Conservation (phyloP, 768 basidiomycete genomes). For the Suillus subaureus region DNA sequence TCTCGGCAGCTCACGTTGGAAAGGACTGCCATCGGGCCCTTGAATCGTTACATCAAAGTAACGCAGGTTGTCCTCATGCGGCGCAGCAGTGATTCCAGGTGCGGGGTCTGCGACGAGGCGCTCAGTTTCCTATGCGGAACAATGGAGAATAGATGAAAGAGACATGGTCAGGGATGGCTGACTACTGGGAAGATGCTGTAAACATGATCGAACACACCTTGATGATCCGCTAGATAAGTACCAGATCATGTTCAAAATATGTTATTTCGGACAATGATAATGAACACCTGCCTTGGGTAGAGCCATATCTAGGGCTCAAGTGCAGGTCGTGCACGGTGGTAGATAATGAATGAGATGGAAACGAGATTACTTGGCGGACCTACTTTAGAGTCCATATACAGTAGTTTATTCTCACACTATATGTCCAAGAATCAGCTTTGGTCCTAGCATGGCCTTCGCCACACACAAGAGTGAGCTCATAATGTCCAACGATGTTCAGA, state of each 20-base stretch:
- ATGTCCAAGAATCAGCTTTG: neutral
- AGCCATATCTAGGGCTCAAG: slow-evolving; percentile 31
- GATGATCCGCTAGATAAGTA: slow-evolving; percentile 48
- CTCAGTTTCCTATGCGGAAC: slow-evolving; percentile 84
- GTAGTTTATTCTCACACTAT: slow-evolving; percentile 22
- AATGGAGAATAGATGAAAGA: slow-evolving; percentile 15
- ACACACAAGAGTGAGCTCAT: slow-evolving; percentile 7
- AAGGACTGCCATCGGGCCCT: slow-evolving; percentile 94
- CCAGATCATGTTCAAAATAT: neutral
- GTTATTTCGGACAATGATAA: slow-evolving; percentile 6
- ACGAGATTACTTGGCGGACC: neutral
- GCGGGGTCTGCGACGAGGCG: slow-evolving; percentile 95
- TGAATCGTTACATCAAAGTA: slow-evolving; percentile 99
- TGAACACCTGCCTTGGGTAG: slow-evolving; percentile 36
- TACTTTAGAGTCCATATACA: slow-evolving; percentile 14
- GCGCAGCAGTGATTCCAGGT: slow-evolving; percentile 92
- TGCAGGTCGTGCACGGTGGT: slow-evolving; percentile 16
- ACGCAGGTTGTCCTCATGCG: slow-evolving; percentile 96
- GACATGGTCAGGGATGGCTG: slow-evolving; percentile 21
- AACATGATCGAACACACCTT: slow-evolving; percentile 41
- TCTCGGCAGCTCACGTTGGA: slow-evolving; percentile 63
- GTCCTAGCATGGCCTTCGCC: neutral
- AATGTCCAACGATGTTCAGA: slow-evolving; percentile 24
- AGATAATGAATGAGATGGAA: slow-evolving; percentile 15
- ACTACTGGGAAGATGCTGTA: slow-evolving; percentile 11